phyloP scores from a whole-genome alignment of 1,139 yeast species.

The Wickerhamomyces sp. region DNA sequence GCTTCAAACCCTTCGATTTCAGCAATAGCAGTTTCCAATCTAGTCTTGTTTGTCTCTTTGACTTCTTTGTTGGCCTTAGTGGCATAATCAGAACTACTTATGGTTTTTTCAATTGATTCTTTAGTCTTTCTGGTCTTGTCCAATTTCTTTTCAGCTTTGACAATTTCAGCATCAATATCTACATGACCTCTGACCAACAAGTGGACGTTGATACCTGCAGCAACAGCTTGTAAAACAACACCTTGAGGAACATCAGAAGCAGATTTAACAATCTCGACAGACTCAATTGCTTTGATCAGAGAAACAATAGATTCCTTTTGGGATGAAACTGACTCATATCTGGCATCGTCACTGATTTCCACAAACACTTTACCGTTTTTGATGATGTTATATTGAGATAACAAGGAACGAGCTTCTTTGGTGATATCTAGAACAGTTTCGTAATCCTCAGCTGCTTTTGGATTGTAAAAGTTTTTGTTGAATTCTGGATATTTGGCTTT shows the following conservation, averaged over 20 bases:
- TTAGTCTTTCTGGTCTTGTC: constrained; percentile 46
- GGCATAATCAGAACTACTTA: constrained; percentile 74
- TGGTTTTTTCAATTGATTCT: constrained; percentile 51
- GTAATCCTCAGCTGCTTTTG: constrained; percentile 64
- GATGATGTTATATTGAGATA: constrained; percentile 83
- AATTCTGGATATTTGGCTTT: constrained; percentile 77
- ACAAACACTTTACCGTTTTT: constrained; percentile 85
- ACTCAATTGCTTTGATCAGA: constrained; percentile 84
- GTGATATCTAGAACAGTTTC: constrained; percentile 82
- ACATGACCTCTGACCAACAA: constrained; percentile 91
- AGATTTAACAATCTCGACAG: constrained; percentile 54
- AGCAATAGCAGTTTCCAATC: constrained; percentile 68
- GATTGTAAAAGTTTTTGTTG: constrained; percentile 54
- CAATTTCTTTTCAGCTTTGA: constrained; percentile 76
- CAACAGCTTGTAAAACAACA: constrained; percentile 79
- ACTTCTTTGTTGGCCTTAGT: constrained; percentile 81
- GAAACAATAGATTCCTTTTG: constrained; percentile 86
- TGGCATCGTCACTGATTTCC: constrained; percentile 52
- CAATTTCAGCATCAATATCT: constrained; percentile 85
- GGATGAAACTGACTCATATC: constrained; percentile 48
- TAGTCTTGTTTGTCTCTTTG: constrained; percentile 66
- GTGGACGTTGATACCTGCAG: constrained; percentile 79
- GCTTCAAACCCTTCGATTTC: constrained; percentile 84
- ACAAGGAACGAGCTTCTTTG: constrained; percentile 86
- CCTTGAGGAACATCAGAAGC: constrained; percentile 72